Evolutionary conservation across 345 rosid genomes (phyloP).

Genomic region (Physaria fendleri): DNA sequence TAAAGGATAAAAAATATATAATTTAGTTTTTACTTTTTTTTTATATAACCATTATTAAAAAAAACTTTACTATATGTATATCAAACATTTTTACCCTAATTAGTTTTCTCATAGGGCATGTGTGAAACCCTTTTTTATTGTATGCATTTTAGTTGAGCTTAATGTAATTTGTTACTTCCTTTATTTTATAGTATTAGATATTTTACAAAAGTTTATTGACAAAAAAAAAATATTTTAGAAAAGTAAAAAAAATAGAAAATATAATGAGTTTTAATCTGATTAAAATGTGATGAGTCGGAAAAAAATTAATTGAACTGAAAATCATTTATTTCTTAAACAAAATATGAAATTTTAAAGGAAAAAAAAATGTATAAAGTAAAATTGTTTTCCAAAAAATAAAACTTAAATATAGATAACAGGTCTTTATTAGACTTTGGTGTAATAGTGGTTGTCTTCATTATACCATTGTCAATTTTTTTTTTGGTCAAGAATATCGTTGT

Average conservation of each 20-base stretch:
- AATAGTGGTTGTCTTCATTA: not conserved
- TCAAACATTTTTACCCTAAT: not conserved
- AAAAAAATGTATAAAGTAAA: too few relatives aligned
- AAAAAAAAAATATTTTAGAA: too few relatives aligned
- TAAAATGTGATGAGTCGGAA: too few relatives aligned
- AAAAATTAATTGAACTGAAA: too few relatives aligned
- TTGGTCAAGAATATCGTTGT: not conserved
- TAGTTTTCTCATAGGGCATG: slow-evolving; percentile 9
- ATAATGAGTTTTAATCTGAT: not conserved
- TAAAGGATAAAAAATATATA: not conserved
- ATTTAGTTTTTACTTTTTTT: not conserved
- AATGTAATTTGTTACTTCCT: not conserved
- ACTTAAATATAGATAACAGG: not conserved
- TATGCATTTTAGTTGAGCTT: not conserved
- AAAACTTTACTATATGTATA: not conserved
- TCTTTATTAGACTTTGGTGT: not conserved
- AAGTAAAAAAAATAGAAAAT: too few relatives aligned
- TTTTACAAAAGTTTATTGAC: not conserved
- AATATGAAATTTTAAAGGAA: too few relatives aligned
- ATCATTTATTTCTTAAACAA: too few relatives aligned
- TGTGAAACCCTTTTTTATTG: slow-evolving; percentile 4
- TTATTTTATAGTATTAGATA: not conserved
- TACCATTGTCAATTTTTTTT: not conserved
- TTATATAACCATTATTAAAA: not conserved
- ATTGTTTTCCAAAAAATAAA: not conserved